phyloP scores from a whole-genome alignment of 2,329 filamentous ascomycete genomes.

The Colletotrichum sp. region DNA sequence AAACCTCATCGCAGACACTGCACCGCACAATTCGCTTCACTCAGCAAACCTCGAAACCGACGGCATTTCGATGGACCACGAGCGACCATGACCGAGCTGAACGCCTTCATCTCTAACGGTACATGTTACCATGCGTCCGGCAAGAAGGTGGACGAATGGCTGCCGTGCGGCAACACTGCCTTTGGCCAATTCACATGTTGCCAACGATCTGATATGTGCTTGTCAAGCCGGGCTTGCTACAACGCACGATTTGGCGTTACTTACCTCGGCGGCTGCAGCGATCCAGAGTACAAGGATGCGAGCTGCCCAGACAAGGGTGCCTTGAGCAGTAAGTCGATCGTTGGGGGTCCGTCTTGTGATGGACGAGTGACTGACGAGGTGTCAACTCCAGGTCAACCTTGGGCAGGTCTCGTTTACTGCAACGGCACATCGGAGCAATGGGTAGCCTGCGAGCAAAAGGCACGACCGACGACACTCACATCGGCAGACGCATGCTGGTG shows the following conservation, averaged over 20 bases:
- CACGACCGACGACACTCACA: conserved; percentile 23
- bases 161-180: conserved; percentile 37
- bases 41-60: background rate
- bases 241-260: conserved; percentile 31
- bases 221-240: conserved; percentile 31
- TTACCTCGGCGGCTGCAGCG: conserved; percentile 42
- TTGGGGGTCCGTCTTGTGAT: background rate
- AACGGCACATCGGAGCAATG: conserved; percentile 34
- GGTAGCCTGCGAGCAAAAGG: conserved; percentile 33
- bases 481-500: conserved; percentile 32
- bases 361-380: background rate
- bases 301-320: conserved; percentile 38
- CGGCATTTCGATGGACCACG: background rate
- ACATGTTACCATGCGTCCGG: conserved; percentile 31
- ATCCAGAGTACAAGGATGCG: conserved; percentile 30
- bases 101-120: conserved; percentile 35
- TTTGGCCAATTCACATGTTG: conserved; percentile 36
- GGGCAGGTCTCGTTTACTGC: conserved; percentile 40
- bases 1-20: background rate
- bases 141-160: conserved; percentile 22
- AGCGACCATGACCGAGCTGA: conserved; percentile 16
- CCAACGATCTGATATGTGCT: conserved; percentile 34
- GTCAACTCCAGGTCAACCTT: conserved; percentile 24
- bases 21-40: background rate
- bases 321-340: conserved; percentile 1